A percentile compares a stretch with the other conserved stretches of the same genome.
Conservation (phyloP, 2,329 filamentous ascomycete species). For the Sarocladiaceae sp. region DNA sequence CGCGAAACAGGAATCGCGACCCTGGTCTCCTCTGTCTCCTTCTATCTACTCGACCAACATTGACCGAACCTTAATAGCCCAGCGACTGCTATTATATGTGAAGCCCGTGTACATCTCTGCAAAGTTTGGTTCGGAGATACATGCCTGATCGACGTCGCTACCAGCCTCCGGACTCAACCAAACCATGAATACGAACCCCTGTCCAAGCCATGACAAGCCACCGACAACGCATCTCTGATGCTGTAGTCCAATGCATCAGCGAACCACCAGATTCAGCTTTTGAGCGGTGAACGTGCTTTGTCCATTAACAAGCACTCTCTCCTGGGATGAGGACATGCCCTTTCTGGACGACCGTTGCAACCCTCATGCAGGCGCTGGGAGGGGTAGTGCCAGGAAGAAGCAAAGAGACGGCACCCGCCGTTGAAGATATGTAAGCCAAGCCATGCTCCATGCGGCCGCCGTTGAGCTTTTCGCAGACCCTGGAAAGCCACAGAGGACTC, state of each 20-base stretch:
- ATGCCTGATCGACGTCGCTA: slow-evolving; percentile 4
- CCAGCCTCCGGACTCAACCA: not conserved
- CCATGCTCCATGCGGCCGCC: not conserved
- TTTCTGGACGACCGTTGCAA: not conserved
- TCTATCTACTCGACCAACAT: too few relatives aligned
- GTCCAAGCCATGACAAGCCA: not conserved
- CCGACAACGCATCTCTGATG: too few relatives aligned
- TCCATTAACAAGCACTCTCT: too few relatives aligned
- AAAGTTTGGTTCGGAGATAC: slow-evolving; percentile 2
- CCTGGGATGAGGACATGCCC: not conserved
- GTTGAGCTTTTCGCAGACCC: not conserved
- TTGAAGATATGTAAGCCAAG: not conserved
- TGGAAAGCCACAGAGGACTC: not conserved
- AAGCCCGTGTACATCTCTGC: not conserved
- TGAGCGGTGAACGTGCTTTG: too few relatives aligned
- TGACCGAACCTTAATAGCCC: too few relatives aligned
- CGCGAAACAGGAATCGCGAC: too few relatives aligned
- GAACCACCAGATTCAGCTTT: too few relatives aligned
- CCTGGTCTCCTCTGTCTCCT: too few relatives aligned
- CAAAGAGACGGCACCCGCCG: not conserved
- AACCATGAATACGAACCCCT: not conserved
- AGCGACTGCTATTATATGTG: not conserved
- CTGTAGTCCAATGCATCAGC: too few relatives aligned
- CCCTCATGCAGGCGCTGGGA: not conserved
- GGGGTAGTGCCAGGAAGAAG: too few relatives aligned